Evolutionary conservation across 331 rosid genomes (phyloP).

Genomic region (Quercus phellos): DNA sequence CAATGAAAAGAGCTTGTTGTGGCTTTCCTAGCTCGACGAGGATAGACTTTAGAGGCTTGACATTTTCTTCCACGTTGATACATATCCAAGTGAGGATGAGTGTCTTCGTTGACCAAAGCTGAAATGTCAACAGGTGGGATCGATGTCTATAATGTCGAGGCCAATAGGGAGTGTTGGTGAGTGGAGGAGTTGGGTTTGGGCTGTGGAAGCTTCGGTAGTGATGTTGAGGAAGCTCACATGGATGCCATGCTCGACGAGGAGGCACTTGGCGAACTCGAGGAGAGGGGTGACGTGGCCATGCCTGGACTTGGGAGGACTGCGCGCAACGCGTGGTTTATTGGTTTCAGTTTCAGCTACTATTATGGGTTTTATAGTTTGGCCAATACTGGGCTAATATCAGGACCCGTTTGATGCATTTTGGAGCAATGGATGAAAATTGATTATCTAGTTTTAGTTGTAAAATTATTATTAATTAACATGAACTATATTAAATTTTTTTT

Average conservation of each 20-base stretch:
- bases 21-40: conserved; percentile 18
- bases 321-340: background rate
- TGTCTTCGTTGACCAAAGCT: background rate
- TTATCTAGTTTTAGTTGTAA: too few relatives aligned
- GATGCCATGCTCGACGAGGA: conserved; percentile 23
- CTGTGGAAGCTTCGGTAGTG: conserved; percentile 38
- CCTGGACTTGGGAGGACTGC: conserved; percentile 35
- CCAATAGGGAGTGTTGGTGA: conserved; percentile 22
- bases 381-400: too few relatives aligned
- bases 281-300: conserved; percentile 42
- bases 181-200: conserved; percentile 26
- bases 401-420: too few relatives aligned
- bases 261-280: conserved; percentile 27
- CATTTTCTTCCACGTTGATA: conserved; percentile 15
- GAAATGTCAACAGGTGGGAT: conserved; percentile 32
- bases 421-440: too few relatives aligned
- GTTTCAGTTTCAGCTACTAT: background rate
- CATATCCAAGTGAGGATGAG: conserved; percentile 7
- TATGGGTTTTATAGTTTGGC: background rate
- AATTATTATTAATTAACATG: too few relatives aligned
- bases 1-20: conserved; percentile 27
- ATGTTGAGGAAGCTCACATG: conserved; percentile 43
- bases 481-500: too few relatives aligned
- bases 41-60: conserved; percentile 15
- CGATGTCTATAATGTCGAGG: conserved; percentile 22